These are phyloP conservation scores for Neoscytalidium dimidiatum DNA, from an alignment of 2,329 filamentous ascomycete genomes.

Conservation along the genomic window DNA sequence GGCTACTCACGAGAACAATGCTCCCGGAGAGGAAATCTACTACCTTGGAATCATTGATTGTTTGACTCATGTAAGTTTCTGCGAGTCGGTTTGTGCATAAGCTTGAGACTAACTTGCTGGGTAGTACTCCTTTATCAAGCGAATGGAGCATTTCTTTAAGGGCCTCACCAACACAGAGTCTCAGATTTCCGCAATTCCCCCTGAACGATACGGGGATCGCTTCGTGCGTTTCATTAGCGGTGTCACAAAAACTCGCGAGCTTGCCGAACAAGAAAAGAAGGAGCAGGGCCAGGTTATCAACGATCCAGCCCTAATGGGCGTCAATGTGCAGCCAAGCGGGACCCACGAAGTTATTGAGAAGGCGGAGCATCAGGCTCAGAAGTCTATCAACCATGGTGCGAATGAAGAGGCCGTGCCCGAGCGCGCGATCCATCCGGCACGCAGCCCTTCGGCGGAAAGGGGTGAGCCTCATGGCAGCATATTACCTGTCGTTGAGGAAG, in stretches of 20 bases:
- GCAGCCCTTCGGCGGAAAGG: conserved; percentile 60
- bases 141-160: conserved; percentile 96
- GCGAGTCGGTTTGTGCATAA: not conserved
- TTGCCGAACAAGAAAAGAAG: conserved; percentile 62
- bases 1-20: conserved; percentile 88
- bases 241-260: conserved; percentile 87
- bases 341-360: conserved; percentile 58
- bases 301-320: conserved; percentile 41
- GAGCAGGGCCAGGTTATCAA: conserved; percentile 36
- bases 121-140: conserved; percentile 92
- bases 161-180: conserved; percentile 79
- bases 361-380: conserved; percentile 64
- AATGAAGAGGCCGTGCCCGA: conserved; percentile 62
- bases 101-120: conserved; percentile 29
- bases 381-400: conserved; percentile 52
- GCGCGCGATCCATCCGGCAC: conserved; percentile 59
- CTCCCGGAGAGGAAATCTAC: conserved; percentile 87
- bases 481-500: conserved; percentile 87
- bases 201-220: conserved; percentile 86
- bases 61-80: conserved; percentile 82
- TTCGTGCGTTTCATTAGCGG: conserved; percentile 91
- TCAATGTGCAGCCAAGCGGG: conserved; percentile 41
- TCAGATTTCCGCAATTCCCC: conserved; percentile 90
- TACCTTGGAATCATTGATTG: conserved; percentile 99
- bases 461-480: conserved; percentile 58